Conservation (phyloP, 2,329 filamentous ascomycete genomes). For the Pestalotiopsis sp. region DNA sequence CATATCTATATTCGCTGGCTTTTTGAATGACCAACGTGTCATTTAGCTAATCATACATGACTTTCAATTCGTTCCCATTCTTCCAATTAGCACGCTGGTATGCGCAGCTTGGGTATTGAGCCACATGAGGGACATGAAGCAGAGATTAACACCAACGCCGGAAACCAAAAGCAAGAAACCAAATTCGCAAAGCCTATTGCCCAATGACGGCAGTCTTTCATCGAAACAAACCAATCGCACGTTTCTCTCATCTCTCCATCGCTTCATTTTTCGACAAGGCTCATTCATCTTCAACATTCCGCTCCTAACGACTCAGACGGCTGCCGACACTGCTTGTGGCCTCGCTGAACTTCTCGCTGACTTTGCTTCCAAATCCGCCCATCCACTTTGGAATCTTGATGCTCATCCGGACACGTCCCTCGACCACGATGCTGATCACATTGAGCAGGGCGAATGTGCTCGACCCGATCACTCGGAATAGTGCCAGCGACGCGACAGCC, state of each 20-base stretch:
- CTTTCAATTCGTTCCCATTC: constrained; percentile 1
- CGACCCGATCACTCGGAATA: constrained; percentile 85
- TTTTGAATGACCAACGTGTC: not conserved
- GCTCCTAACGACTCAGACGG: constrained; percentile 35
- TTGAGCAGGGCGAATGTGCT: constrained; percentile 84
- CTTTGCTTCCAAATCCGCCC: constrained; percentile 48
- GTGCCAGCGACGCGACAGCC: constrained; percentile 81
- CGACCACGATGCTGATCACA: constrained; percentile 79
- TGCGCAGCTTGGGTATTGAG: not conserved
- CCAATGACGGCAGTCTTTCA: not conserved
- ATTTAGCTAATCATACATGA: constrained; percentile 10
- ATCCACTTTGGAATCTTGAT: constrained; percentile 52
- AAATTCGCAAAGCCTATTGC: not conserved
- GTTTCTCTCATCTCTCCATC: not conserved
- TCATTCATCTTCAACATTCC: not conserved
- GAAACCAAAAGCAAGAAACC: not conserved
- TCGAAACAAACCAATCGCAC: not conserved
- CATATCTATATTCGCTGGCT: not conserved
- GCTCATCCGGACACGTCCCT: constrained; percentile 72
- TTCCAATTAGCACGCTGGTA: not conserved
- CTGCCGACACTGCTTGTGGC: constrained; percentile 53
- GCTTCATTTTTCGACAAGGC: not conserved
- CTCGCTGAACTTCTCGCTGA: constrained; percentile 45
- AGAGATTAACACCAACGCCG: not conserved
- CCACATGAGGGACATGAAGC: not conserved